phyloP scores from a whole-genome alignment of 805 yeast genomes.

The Saturnispora sekii region DNA sequence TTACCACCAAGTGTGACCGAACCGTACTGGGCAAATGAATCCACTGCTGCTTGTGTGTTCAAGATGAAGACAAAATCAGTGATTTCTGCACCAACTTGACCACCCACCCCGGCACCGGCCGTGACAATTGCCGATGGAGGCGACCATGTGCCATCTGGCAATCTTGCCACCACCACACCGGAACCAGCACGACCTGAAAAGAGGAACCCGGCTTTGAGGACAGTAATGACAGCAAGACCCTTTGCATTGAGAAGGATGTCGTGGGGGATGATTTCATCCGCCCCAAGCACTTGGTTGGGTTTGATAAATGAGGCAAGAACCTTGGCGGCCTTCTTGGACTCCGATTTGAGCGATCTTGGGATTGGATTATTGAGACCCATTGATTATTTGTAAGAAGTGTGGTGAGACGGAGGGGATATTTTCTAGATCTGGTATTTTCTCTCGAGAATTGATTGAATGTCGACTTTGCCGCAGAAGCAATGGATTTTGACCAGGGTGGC shows the following conservation, averaged over 20 bases:
- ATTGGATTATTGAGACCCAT: conserved; percentile 89
- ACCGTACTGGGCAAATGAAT: conserved; percentile 88
- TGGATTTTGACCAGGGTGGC: background rate
- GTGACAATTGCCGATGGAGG: conserved; percentile 94
- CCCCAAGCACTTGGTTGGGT: conserved; percentile 89
- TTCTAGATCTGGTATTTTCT: background rate
- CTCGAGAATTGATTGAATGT: background rate
- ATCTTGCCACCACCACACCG: conserved; percentile 86
- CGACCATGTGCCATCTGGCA: conserved; percentile 95
- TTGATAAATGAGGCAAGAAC: conserved; percentile 81
- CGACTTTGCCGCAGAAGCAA: too few species aligned
- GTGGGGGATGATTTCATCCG: conserved; percentile 85
- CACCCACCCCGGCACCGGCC: conserved; percentile 99
- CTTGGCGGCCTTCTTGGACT: conserved; percentile 90
- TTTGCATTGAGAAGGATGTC: conserved; percentile 78
- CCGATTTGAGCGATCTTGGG: conserved; percentile 82
- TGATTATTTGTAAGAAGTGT: background rate
- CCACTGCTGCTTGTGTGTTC: conserved; percentile 81
- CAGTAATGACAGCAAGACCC: conserved; percentile 87
- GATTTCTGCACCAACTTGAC: conserved; percentile 91
- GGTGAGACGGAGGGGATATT: background rate
- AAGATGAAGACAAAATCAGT: conserved; percentile 93
- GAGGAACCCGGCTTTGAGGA: conserved; percentile 92
- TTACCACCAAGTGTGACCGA: conserved; percentile 94
- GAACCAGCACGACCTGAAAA: conserved; percentile 97